These are phyloP conservation scores for Boletus sp. DNA, from an alignment of 768 basidiomycete species.

Conservation along the genomic window DNA sequence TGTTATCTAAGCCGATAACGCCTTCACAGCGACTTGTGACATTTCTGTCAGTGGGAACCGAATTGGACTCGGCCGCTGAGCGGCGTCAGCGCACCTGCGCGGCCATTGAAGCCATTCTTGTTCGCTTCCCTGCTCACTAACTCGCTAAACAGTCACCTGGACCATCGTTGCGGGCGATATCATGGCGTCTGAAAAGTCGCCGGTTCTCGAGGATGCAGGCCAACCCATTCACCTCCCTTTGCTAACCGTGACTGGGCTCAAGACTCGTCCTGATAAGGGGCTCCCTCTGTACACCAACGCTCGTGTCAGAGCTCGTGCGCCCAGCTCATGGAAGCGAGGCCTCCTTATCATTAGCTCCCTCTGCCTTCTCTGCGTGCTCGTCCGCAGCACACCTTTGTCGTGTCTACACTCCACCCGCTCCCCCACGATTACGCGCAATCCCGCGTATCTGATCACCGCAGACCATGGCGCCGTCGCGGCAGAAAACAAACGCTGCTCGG, in stretches of 20 bases:
- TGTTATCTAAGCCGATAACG: slow-evolving; percentile 17
- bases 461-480: slow-evolving; percentile 83
- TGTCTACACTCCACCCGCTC: not conserved
- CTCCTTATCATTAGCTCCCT: slow-evolving; percentile 11
- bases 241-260: not conserved
- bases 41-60: not conserved
- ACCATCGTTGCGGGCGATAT: not conserved
- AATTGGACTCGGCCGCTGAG: not conserved
- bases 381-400: not conserved
- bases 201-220: not conserved
- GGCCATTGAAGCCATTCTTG: too few relatives aligned
- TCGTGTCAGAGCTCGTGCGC: not conserved
- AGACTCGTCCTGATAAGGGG: not conserved
- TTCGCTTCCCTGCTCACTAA: too few relatives aligned
- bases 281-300: slow-evolving; percentile 22
- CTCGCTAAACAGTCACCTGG: too few relatives aligned
- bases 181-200: slow-evolving; percentile 8
- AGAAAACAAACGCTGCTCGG: slow-evolving; percentile 83
- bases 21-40: not conserved
- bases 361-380: slow-evolving; percentile 12
- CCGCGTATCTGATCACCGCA: slow-evolving; percentile 59
- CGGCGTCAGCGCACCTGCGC: too few relatives aligned
- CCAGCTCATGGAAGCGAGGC: slow-evolving; percentile 11
- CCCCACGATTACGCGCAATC: slow-evolving; percentile 38
- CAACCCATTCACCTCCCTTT: not conserved